Conservation (phyloP, 1,284 basidiomycete species). For the Malassezia cuniculi region DNA sequence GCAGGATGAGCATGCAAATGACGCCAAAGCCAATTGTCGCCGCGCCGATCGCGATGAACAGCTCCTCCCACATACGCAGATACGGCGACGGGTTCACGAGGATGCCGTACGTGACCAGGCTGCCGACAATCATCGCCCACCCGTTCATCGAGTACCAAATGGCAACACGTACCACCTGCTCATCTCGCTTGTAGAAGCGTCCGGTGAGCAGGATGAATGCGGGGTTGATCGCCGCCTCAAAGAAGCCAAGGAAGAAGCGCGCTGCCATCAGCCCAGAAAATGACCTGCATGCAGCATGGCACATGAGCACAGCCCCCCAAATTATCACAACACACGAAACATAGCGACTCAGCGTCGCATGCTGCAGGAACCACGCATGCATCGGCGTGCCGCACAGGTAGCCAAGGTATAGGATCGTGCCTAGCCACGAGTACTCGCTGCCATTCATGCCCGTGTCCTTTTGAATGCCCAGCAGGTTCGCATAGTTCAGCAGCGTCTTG, state of each 20-base stretch:
- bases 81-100: slow-evolving; percentile 16
- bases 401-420: slow-evolving; percentile 27
- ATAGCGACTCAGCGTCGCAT: slow-evolving; percentile 17
- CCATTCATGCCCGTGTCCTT: slow-evolving; percentile 27
- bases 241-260: slow-evolving; percentile 39
- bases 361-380: slow-evolving; percentile 18
- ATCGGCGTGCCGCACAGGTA: slow-evolving; percentile 19
- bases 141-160: slow-evolving; percentile 36
- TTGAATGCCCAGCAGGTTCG: slow-evolving; percentile 31
- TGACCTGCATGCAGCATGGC: slow-evolving; percentile 30
- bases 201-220: slow-evolving; percentile 31
- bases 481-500: slow-evolving; percentile 34
- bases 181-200: slow-evolving; percentile 26
- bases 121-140: slow-evolving; percentile 32
- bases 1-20: slow-evolving; percentile 22
- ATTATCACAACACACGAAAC: slow-evolving; percentile 11
- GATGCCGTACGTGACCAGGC: slow-evolving; percentile 29
- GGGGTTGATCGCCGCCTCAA: slow-evolving; percentile 30
- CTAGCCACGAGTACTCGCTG: slow-evolving; percentile 35
- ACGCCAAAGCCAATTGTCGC: slow-evolving; percentile 26
- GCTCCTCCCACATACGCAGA: slow-evolving; percentile 28
- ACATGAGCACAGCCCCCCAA: slow-evolving; percentile 20
- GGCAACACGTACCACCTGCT: slow-evolving; percentile 23
- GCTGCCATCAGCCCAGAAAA: slow-evolving; percentile 27
- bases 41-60: slow-evolving; percentile 33